Evolutionary conservation across 140 eudicot genomes (phyloP).

Genomic region (Erigeron philadelphicus): DNA sequence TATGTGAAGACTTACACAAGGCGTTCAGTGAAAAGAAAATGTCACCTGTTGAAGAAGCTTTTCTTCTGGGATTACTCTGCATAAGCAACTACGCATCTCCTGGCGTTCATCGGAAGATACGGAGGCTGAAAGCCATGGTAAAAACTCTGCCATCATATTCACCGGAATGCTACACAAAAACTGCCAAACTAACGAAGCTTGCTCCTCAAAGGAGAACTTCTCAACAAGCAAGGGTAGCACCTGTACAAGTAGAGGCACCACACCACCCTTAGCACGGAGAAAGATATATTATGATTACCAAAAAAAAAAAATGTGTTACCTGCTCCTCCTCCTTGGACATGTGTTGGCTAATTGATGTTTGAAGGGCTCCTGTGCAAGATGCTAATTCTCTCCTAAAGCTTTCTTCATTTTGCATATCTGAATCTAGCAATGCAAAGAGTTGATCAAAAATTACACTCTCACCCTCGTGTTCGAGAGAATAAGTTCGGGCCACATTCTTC

Average conservation of each 20-base stretch:
- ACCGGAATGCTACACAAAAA: conserved; percentile 97
- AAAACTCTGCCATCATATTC: conserved; percentile 97
- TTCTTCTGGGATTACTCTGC: conserved; percentile 84
- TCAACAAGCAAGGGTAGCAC: conserved; percentile 90
- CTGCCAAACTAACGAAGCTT: conserved; percentile 94
- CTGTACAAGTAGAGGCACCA: conserved; percentile 27
- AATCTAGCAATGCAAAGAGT: conserved; percentile 65
- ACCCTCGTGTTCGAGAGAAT: conserved; percentile 99
- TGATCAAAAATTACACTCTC: conserved; percentile 96
- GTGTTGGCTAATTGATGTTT: conserved; percentile 95
- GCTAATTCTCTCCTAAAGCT: conserved; percentile 93
- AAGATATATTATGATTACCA: too few species aligned
- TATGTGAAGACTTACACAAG: background rate
- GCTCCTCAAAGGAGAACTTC: conserved; percentile 97
- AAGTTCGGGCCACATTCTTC: conserved; percentile 96
- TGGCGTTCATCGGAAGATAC: conserved; percentile 83
- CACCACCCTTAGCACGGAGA: too few species aligned
- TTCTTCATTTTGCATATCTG: conserved; percentile 61
- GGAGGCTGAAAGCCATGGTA: conserved; percentile 97
- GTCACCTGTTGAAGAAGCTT: conserved; percentile 89
- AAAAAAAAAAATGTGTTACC: conserved; percentile 36
- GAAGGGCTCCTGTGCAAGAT: conserved; percentile 93
- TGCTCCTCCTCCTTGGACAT: conserved; percentile 99
- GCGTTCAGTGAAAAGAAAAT: conserved; percentile 2
- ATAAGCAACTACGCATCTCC: conserved; percentile 82